Evolutionary conservation across 139 green algal species (phyloP), one percentile per base, ranked within the genome.

Genomic region (Chlorella sorokiniana): DNA sequence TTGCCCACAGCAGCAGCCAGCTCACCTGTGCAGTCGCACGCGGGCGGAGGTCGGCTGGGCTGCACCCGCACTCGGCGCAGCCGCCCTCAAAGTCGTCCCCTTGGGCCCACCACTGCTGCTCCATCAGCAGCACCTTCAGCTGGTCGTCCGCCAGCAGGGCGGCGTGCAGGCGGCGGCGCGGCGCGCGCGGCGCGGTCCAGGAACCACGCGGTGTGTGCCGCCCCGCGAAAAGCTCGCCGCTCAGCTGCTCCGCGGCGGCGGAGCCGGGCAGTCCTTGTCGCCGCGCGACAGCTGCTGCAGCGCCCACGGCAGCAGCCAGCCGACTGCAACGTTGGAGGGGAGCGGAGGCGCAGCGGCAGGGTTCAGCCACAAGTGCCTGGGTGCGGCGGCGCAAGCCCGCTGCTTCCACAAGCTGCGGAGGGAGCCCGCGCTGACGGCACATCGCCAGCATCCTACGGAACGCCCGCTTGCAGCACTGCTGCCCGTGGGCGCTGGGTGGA

Each of bases 81-180:
- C 52, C 63, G 35, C 31, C 20, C 54, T 79, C 73, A 54, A 69
- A 79, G 37, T 79, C 73, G 54, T 79, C 73, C 4, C 31, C 10
- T 54, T 79, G 73, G 7, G 52, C 37, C 73, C 73, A 79, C 73
- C 73, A 79, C 73, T 79, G 73, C 73, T 79, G 73, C 73, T 79
- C 73, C 73, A 79, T 79, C 31, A 79, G 35, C 37, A 79, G 25
- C 14, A 79, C 54, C 54, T 79, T 79, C 25, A 79, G 59, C 35
- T 79, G 73, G 73, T 79, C 73, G 25, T 79, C 73, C 1, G 73
- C 35, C 73, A 79, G 52, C 11, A 79, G 73, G 37, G 54, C 40
- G 25, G 73, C 52, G 27, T 79, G 73, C 54, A 79, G 52, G 37
- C 73, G 51, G 54, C 73, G 73, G 2, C 73, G 73, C 18, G 52